Base-by-base conservation (phyloP, 331 rosid species). In the Rhamnella rubrinervis region DNA sequence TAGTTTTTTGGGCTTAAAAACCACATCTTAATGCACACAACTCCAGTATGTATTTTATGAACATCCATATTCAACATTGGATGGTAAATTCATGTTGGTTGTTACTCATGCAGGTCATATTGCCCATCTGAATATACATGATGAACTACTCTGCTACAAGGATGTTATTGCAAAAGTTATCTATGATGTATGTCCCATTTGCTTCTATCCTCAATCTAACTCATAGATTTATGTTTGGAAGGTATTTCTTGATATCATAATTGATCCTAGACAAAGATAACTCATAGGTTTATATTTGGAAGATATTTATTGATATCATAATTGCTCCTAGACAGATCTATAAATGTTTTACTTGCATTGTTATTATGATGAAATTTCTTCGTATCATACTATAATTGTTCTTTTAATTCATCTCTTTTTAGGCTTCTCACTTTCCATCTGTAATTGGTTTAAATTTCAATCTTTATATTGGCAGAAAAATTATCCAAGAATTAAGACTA, bases 71-170 rank as follows among this genome's bases (percentile, higher is more conserved):
- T 31, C 35, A 46, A 64, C 63, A 23, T 46, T 56, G 78, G 77
- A 76, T 65, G 72, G 38, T 73, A 75, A 61, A 69, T 84, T 68
- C 55, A 73, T 81, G 77, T 65, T n/a, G 47, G 61, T 55, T 59
- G 71, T 41, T 81, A 59, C 74, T 67, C 64, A 17, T 85, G 78
- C 98, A 93, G 98, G 98, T 87, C 96, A 91, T 61, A 67, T 93
- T 75, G 98, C 98, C 70, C 98, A 91, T 83, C 78, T 93, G 68
- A 93, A 93, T 84, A 81, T 93, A 73, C 97, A 91, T 0, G 97
- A 91, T 51, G 95, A 91, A 67, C 80, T 93, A 69, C 92, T 91
- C 70, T 85, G 91, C 37, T 81, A 80, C 85, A 93, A 93, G 82
- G 88, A 91, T 76, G 92, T 88, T 68, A 91, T 93, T 59, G 98